A percentile compares a stretch with the other conserved stretches of the same genome.
Conservation (phyloP, 1,139 yeast species). For the Sugiyamaella grinbergsii region DNA sequence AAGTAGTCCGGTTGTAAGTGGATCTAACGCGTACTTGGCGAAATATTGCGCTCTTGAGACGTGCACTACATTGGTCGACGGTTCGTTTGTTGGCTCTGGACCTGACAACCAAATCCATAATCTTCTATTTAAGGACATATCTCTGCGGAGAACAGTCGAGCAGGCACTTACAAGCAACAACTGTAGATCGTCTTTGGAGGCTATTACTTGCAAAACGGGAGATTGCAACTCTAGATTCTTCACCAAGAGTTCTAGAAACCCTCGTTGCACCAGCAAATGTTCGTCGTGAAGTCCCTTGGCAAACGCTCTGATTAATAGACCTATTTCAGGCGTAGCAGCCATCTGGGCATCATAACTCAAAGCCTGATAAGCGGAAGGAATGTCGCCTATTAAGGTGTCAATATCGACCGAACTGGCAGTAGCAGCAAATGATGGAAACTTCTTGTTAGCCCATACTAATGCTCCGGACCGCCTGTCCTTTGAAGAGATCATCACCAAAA, state of each 20-base stretch:
- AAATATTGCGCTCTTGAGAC: constrained; percentile 57
- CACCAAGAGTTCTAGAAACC: constrained; percentile 79
- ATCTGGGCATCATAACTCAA: constrained; percentile 60
- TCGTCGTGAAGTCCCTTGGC: constrained; percentile 65
- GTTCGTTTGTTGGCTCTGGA: constrained; percentile 48
- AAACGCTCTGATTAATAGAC: constrained; percentile 72
- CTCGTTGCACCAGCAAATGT: constrained; percentile 76
- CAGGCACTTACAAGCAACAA: constrained; percentile 64
- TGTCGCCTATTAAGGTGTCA: constrained; percentile 15
- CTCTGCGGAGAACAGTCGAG: constrained; percentile 70
- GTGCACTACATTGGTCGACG: constrained; percentile 1
- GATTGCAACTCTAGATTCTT: constrained; percentile 67
- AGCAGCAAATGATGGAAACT: constrained; percentile 59
- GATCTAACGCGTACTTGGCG: constrained; percentile 53
- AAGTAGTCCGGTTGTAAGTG: constrained; percentile 56
- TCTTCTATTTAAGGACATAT: constrained; percentile 91
- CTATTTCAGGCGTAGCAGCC: constrained; percentile 63
- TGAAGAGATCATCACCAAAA: constrained; percentile 71
- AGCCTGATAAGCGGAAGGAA: constrained; percentile 26
- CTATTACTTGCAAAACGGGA: constrained; percentile 53
- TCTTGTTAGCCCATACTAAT: constrained; percentile 67
- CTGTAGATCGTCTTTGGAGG: constrained; percentile 57
- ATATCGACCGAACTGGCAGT: constrained; percentile 17
- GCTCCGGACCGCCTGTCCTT: constrained; percentile 85
- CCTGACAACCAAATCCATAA: constrained; percentile 93